Evolutionary conservation across 345 rosid species (phyloP).

Genomic region (Dovyalis caffra): DNA sequence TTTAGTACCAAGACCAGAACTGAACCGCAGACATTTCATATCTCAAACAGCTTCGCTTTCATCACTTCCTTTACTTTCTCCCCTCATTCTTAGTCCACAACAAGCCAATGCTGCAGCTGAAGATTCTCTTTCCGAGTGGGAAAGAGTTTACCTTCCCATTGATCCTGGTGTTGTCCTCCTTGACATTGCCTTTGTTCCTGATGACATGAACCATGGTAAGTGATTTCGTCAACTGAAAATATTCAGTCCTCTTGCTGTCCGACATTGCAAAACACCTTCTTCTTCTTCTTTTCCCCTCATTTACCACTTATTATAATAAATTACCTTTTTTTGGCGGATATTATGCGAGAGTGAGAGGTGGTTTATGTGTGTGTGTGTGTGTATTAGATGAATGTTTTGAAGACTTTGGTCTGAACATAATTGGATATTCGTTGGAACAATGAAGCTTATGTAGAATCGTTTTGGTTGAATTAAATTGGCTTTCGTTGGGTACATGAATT

Average conservation of each 20-base stretch:
- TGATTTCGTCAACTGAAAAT: too few species aligned
- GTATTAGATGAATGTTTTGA: too few species aligned
- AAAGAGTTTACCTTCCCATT: slow-evolving; percentile 63
- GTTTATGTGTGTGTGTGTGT: background rate
- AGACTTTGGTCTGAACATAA: too few species aligned
- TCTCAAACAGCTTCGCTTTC: slow-evolving; percentile 48
- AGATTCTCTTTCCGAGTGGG: slow-evolving; percentile 76
- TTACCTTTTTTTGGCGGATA: background rate
- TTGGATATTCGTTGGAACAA: too few species aligned
- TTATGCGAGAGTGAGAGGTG: background rate
- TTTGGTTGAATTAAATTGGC: too few species aligned
- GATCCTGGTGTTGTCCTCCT: slow-evolving; percentile 97
- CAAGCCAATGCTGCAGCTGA: slow-evolving; percentile 42
- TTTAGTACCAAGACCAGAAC: slow-evolving; percentile 15
- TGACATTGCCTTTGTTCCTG: slow-evolving; percentile 87
- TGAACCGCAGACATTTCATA: slow-evolving; percentile 47
- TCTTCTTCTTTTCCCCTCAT: background rate
- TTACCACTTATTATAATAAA: background rate
- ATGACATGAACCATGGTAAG: slow-evolving; percentile 62
- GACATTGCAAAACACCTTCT: background rate
- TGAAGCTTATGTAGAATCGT: too few species aligned
- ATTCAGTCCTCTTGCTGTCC: too few species aligned
- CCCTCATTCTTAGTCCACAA: slow-evolving; percentile 22
- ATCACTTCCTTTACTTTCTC: slow-evolving; percentile 34
- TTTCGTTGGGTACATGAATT: background rate